Evolutionary conservation across 106 monocot genomes (phyloP), one percentile per base, ranked within the genome.

Genomic region (Dioscorea zingiberensis): DNA sequence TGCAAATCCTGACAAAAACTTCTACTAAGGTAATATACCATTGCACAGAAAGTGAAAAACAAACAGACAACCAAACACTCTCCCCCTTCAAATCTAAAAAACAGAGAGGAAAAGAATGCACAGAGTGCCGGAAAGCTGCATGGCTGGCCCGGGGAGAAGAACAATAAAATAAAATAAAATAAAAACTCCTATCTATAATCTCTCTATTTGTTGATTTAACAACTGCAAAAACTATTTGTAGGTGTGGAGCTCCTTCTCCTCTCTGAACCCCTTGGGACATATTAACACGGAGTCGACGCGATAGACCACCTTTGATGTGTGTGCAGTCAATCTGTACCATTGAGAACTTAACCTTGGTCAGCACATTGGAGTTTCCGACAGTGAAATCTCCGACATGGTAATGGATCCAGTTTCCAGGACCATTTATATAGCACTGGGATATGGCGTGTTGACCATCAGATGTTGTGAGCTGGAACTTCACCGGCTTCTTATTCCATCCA

Each of bases 301-400:
- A 12, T n/a, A 69, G 58, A 25, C 69, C 69, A 4, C 69, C 69
- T 47, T 69, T 69, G 1, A 58, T 69, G n/a, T 69, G 69, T 1
- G 69, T 69, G 69, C 69, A 69, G 25, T 69, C 69, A 5, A 69
- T 69, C 59, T 69, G 69, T 25, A 59, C 25, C 58, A 58, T 58
- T 6, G 69, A 69, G 69, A 69, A 69, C 69, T 69, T 69, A 44
- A 69, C 57, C 24, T 22, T 58, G 10, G 21, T 46, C 10, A 30
- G 55, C 18, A 17, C 58, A 7, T 32, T 3, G 15, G 58, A 25
- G 46, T 58, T 47, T 16, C 24, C 24, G 1, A 69, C 58, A 46
- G 47, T 45, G 28, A 69, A 69, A 58, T 69, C 58, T 16, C 69
- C 69, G 13, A 69, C 69, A 47, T 69, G 69, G 47, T 69, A 57